phyloP scores from a whole-genome alignment of 352 stramenopile genomes.

The Globisporangium nunn region DNA sequence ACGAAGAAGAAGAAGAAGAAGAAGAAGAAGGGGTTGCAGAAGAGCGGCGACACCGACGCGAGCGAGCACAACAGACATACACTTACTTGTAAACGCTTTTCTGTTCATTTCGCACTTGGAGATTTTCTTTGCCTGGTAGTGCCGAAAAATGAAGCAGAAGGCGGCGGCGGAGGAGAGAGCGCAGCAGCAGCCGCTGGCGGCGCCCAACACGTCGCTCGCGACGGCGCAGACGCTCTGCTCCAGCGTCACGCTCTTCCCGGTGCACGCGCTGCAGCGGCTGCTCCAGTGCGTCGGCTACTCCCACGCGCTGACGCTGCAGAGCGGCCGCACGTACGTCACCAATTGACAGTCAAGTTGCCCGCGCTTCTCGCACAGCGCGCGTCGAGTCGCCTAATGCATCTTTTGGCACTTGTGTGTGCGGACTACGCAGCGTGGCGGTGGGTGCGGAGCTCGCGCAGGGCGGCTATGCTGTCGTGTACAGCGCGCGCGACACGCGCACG shows the following conservation, averaged over 20 bases:
- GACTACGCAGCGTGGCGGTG: conserved; percentile 34
- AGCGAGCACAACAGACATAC: too few relatives aligned
- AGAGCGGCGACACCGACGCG: too few relatives aligned
- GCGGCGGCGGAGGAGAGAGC: not conserved
- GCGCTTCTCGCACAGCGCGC: too few relatives aligned
- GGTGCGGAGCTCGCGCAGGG: conserved; percentile 75
- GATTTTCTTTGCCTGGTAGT: too few relatives aligned
- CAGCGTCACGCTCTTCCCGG: conserved; percentile 48
- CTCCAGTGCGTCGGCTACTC: conserved; percentile 71
- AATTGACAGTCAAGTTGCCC: too few relatives aligned
- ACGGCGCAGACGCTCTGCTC: conserved; percentile 33
- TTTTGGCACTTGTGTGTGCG: not conserved
- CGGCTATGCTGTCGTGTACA: conserved; percentile 85
- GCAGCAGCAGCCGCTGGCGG: not conserved
- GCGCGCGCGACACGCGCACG: conserved; percentile 56
- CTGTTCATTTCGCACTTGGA: too few relatives aligned
- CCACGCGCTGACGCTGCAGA: conserved; percentile 58
- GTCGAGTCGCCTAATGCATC: not conserved
- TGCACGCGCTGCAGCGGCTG: conserved; percentile 52
- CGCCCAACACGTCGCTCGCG: conserved; percentile 9
- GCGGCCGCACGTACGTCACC: conserved; percentile 53
- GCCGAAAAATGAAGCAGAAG: not conserved
- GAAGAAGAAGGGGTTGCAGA: too few relatives aligned
- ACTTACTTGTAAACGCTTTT: too few relatives aligned
- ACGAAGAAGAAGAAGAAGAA: too few relatives aligned